A percentile compares a stretch with the other conserved stretches of the same genome.
Evolutionary conservation across 1,284 basidiomycete genomes (phyloP).

Genomic region (Mycena sp.): DNA sequence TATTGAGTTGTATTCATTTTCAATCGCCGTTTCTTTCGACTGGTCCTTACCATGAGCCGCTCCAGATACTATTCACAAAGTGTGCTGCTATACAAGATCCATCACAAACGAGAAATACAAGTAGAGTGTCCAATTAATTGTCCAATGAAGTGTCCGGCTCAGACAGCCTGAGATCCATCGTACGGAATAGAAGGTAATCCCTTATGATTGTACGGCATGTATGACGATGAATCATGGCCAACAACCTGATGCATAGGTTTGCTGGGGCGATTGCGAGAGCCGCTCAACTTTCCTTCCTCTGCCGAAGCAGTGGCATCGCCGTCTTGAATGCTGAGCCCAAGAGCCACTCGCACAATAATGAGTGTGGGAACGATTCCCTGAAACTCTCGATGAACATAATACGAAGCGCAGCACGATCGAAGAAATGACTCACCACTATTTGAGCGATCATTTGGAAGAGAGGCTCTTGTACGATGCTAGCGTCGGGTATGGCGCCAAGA

Average conservation of each 20-base stretch:
- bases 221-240: background rate
- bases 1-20: too few relatives aligned
- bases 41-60: too few relatives aligned
- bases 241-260: background rate
- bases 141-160: background rate
- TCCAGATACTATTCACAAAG: too few relatives aligned
- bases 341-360: conserved; percentile 17
- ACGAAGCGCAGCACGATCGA: background rate
- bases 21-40: too few relatives aligned
- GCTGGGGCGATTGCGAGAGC: background rate
- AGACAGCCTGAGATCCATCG: background rate
- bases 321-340: background rate
- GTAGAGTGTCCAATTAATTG: background rate
- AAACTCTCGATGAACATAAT: background rate
- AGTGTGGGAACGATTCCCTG: conserved; percentile 20
- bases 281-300: background rate
- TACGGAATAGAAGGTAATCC: background rate
- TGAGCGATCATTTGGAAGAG: conserved; percentile 7
- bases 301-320: background rate
- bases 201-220: background rate
- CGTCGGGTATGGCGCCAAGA: background rate
- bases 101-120: background rate
- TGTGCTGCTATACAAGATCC: too few relatives aligned
- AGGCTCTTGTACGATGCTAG: background rate
- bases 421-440: conserved; percentile 5